Evolutionary conservation across 306 rosid species (phyloP).

Genomic region (Notholithocarpus densiflorus): DNA sequence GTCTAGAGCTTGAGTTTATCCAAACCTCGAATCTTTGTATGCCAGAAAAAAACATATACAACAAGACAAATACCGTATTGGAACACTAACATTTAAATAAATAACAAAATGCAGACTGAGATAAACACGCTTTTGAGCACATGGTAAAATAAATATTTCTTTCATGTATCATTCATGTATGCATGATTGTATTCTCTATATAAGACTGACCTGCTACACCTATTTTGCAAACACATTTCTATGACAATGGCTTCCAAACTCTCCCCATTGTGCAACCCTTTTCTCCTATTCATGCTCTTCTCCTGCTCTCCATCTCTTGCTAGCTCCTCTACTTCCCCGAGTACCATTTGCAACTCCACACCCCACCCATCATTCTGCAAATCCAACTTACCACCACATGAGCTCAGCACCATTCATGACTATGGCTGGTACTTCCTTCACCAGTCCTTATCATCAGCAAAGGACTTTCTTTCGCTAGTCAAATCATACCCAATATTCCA

Average conservation of each 20-base stretch:
- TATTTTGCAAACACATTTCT: not conserved
- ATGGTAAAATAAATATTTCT: too few relatives aligned
- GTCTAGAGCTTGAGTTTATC: too few relatives aligned
- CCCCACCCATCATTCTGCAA: constrained; percentile 37
- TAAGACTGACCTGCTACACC: not conserved
- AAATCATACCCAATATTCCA: constrained; percentile 22
- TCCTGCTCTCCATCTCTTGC: constrained; percentile 23
- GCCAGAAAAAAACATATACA: too few relatives aligned
- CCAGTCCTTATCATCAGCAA: constrained; percentile 32
- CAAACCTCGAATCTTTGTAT: too few relatives aligned
- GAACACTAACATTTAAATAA: too few relatives aligned
- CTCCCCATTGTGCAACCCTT: not conserved
- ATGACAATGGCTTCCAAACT: constrained; percentile 25
- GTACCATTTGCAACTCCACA: constrained; percentile 27
- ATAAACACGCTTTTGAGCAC: too few relatives aligned
- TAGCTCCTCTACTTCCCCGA: not conserved
- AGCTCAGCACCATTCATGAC: constrained; percentile 5
- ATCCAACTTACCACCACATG: constrained; percentile 15
- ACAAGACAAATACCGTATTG: too few relatives aligned
- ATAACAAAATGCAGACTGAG: too few relatives aligned
- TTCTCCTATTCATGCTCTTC: constrained; percentile 3
- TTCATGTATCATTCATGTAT: too few relatives aligned
- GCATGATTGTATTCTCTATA: not conserved
- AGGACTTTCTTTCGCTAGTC: constrained; percentile 3
- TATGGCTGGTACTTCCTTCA: constrained; percentile 27